Conservation (phyloP, 495 filamentous ascomycete genomes). For the Polyplosphaeria fusca region DNA sequence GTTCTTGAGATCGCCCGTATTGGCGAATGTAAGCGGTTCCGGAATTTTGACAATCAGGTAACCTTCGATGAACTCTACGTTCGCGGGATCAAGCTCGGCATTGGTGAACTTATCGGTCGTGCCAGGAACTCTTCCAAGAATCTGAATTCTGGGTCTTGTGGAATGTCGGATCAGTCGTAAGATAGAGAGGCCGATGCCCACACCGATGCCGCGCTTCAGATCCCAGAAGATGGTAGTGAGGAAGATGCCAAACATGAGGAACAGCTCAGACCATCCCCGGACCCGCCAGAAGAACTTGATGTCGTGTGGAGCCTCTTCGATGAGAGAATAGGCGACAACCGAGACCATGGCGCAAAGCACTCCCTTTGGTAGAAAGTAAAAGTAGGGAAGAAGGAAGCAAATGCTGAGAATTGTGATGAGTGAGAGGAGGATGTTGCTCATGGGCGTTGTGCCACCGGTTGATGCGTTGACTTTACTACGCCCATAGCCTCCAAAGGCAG, state of each 20-base stretch:
- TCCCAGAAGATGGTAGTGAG: constrained; percentile 81
- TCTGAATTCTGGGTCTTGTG: constrained; percentile 92
- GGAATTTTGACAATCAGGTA: constrained; percentile 96
- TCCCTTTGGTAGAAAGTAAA: constrained; percentile 97
- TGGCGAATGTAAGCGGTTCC: constrained; percentile 93
- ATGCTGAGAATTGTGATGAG: constrained; percentile 78
- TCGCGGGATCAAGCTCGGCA: constrained; percentile 72
- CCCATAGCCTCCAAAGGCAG: constrained; percentile 94
- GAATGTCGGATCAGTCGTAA: constrained; percentile 84
- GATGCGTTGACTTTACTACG: constrained; percentile 90
- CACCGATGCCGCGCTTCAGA: constrained; percentile 66
- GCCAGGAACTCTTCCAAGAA: constrained; percentile 83
- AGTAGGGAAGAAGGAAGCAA: constrained; percentile 78
- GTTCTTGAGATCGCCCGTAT: constrained; percentile 88
- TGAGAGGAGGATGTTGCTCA: constrained; percentile 82
- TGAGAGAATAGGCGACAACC: constrained; percentile 88
- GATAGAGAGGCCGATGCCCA: constrained; percentile 82
- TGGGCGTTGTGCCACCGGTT: constrained; percentile 87
- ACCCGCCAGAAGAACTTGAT: constrained; percentile 84
- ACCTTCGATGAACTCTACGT: constrained; percentile 83
- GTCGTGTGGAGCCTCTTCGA: constrained; percentile 93
- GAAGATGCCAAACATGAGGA: constrained; percentile 86
- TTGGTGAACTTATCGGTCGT: constrained; percentile 77
- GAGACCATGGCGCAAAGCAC: constrained; percentile 92
- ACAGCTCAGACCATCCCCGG: constrained; percentile 77